phyloP scores from a whole-genome alignment of 2,329 filamentous ascomycete genomes.

The Colletotrichum sidae region DNA sequence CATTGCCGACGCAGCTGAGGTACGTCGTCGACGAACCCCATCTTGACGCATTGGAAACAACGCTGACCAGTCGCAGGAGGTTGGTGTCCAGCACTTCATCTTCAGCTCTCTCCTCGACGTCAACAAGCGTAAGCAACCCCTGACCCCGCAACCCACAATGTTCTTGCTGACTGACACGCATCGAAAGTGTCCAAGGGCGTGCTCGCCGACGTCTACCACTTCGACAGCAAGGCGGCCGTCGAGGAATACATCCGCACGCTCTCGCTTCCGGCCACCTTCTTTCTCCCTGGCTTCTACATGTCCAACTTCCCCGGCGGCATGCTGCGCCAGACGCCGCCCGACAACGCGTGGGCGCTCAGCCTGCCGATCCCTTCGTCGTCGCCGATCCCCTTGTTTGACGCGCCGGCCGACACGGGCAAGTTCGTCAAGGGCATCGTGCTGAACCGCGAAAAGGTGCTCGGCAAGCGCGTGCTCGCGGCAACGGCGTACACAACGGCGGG shows the following conservation, averaged over 20 bases:
- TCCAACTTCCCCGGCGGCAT: constrained; percentile 54
- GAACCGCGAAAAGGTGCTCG: constrained; percentile 41
- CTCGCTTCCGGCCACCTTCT: constrained; percentile 61
- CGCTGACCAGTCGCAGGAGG: constrained; percentile 42
- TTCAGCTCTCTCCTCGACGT: constrained; percentile 57
- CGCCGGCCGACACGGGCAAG: constrained; percentile 54
- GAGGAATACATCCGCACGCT: constrained; percentile 64
- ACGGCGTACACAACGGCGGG: constrained; percentile 50
- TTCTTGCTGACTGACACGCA: constrained; percentile 16
- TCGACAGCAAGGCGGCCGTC: constrained; percentile 68
- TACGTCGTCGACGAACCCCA: constrained; percentile 47
- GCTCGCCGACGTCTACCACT: constrained; percentile 59
- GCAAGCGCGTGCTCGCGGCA: constrained; percentile 51
- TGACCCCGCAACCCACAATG: not conserved
- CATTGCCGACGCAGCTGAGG: constrained; percentile 58
- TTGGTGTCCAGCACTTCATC: constrained; percentile 56
- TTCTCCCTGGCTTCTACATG: constrained; percentile 67
- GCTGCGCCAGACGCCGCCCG: constrained; percentile 44
- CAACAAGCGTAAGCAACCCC: constrained; percentile 48
- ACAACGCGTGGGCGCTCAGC: constrained; percentile 47
- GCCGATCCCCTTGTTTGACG: constrained; percentile 50
- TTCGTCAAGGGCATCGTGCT: constrained; percentile 47
- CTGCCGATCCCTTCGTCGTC: constrained; percentile 45
- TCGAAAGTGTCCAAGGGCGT: constrained; percentile 51
- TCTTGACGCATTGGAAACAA: not conserved